Evolutionary conservation across 768 basidiomycete genomes (phyloP).

Genomic region (Lactarius indigo): DNA sequence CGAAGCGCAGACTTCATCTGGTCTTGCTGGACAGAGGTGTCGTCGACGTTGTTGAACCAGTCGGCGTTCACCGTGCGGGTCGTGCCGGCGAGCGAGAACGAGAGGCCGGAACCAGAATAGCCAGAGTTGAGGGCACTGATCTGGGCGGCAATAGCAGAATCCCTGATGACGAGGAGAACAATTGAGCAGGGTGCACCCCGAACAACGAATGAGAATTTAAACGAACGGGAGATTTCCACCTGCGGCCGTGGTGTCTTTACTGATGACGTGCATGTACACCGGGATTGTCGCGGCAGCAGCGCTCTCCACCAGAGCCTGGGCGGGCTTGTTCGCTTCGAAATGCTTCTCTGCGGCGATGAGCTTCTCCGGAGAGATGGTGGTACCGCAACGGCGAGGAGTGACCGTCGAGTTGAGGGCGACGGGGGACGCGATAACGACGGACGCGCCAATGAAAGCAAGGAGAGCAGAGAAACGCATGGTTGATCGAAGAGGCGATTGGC

Average conservation of each 20-base stretch:
- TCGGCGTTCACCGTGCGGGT: conserved; percentile 42
- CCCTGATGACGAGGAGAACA: conserved; percentile 9
- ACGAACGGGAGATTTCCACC: conserved; percentile 45
- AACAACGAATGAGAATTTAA: neutral
- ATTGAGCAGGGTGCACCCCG: neutral
- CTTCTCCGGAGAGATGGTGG: conserved; percentile 34
- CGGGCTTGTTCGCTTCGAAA: conserved; percentile 39
- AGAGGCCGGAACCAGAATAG: conserved; percentile 38
- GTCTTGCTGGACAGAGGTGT: conserved; percentile 34
- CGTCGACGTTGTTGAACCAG: conserved; percentile 47
- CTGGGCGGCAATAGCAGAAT: conserved; percentile 40
- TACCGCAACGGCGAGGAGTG: neutral
- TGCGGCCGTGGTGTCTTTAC: conserved; percentile 35
- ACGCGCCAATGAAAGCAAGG: conserved; percentile 31
- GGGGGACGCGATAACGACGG: conserved; percentile 33
- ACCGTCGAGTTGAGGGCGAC: conserved; percentile 25
- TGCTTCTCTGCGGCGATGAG: conserved; percentile 39
- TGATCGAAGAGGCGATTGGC: neutral
- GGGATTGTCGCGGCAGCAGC: conserved; percentile 30
- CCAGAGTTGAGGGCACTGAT: conserved; percentile 43
- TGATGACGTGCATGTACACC: conserved; percentile 46
- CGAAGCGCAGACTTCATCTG: conserved; percentile 48
- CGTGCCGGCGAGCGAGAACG: conserved; percentile 42
- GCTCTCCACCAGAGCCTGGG: conserved; percentile 10
- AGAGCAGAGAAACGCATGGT: conserved; percentile 26